These are phyloP conservation scores for Aureobasidium sp. DNA, from an alignment of 2,329 filamentous ascomycete species.

Conservation along the genomic window DNA sequence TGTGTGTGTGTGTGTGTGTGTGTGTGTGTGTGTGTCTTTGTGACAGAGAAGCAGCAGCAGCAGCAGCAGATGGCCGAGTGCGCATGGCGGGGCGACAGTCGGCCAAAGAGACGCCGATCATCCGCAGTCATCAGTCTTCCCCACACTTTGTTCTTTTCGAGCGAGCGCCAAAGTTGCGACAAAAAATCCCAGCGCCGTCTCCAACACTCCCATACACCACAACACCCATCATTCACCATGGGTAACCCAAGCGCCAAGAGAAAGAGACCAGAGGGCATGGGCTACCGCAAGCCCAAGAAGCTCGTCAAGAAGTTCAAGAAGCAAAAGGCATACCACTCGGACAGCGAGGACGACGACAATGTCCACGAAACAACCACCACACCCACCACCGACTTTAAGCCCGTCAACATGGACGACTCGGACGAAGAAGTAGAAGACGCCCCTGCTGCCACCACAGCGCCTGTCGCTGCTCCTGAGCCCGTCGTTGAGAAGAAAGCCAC, in stretches of 20 bases:
- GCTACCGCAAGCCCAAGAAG: constrained; percentile 40
- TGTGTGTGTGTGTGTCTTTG: neutral
- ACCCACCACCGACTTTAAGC: constrained; percentile 36
- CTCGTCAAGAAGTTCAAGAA: constrained; percentile 52
- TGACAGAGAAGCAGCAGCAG: neutral
- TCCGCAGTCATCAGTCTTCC: neutral
- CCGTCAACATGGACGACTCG: constrained; percentile 41
- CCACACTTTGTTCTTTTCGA: neutral
- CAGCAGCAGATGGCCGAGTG: neutral
- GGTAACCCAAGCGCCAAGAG: constrained; percentile 34
- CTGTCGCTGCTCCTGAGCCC: constrained; percentile 18
- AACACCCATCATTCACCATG: constrained; percentile 11
- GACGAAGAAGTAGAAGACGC: constrained; percentile 31
- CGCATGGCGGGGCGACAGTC: neutral
- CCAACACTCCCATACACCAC: neutral
- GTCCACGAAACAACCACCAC: constrained; percentile 22
- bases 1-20: neutral
- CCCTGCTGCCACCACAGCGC: neutral
- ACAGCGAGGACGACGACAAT: constrained; percentile 44
- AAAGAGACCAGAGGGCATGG: constrained; percentile 22
- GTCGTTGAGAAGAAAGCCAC: neutral
- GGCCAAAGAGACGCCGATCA: neutral
- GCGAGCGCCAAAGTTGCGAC: neutral
- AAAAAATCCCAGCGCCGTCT: neutral
- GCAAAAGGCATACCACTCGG: constrained; percentile 56